Percentiles rank a stretch among this genome's conserved stretches.
Conservation (phyloP, 164 flowering plant species). For the grape (Vitis vinifera) region ASM3070453v1 NC_081813.1:3158501-3159000, state of each 20-base stretch:
- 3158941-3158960: too few species aligned
- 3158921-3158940: too few species aligned
- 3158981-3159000: too few species aligned
- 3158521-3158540: slow-evolving; percentile 72
- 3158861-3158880: background rate
- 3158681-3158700: background rate
- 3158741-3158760: slow-evolving; percentile 96
- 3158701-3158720: slow-evolving; percentile 83
- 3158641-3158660: background rate
- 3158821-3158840: slow-evolving; percentile 31
- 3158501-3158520: slow-evolving; percentile 95
- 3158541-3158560: slow-evolving; percentile 66
- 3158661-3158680: slow-evolving; percentile 1
- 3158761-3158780: slow-evolving; percentile 89
- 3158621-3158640: background rate
- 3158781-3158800: slow-evolving; percentile 90
- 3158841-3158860: background rate
- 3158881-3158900: background rate
- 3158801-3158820: slow-evolving; percentile 73
- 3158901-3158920: too few species aligned
- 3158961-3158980: too few species aligned
- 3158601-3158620: slow-evolving; percentile 66
- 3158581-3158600: slow-evolving; percentile 82
- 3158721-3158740: slow-evolving; percentile 95
- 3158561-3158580: slow-evolving; percentile 84